Conservation (phyloP, 2,329 filamentous ascomycete genomes). For the Byssoonygena ceratinophila region DNA sequence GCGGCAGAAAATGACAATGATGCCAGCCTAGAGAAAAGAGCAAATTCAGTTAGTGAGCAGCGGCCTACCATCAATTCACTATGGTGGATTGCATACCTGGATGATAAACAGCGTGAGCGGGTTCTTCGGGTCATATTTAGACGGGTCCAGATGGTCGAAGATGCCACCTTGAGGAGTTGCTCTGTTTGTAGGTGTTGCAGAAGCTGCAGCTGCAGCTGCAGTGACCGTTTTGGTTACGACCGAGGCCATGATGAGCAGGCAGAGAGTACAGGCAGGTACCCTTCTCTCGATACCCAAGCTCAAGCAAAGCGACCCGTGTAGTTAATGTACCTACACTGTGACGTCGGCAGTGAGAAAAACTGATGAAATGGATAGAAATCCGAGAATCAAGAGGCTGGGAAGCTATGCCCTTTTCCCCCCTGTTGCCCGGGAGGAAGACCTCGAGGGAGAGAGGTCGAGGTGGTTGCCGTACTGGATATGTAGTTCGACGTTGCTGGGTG, state of each 20-base stretch:
- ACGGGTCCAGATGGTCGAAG: constrained; percentile 59
- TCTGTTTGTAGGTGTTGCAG: constrained; percentile 24
- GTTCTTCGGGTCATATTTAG: constrained; percentile 57
- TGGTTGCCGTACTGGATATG: background rate
- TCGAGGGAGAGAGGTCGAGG: background rate
- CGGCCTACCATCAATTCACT: background rate
- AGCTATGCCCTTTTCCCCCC: background rate
- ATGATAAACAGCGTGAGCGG: constrained; percentile 69
- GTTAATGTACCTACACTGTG: background rate
- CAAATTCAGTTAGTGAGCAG: background rate
- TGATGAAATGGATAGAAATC: background rate
- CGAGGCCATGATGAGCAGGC: constrained; percentile 8
- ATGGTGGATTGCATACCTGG: constrained; percentile 42
- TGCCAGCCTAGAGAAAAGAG: constrained; percentile 44
- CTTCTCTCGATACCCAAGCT: background rate
- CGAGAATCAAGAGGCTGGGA: background rate
- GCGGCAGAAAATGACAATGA: constrained; percentile 66
- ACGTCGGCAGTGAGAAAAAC: background rate
- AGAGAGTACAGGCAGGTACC: background rate
- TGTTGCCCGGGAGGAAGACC: background rate
- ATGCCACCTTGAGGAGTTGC: constrained; percentile 54
- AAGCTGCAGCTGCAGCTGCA: constrained; percentile 12
- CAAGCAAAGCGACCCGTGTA: background rate
- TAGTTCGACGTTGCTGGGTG: background rate
- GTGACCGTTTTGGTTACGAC: constrained; percentile 9